Evolutionary conservation across 352 stramenopile species (phyloP).

Genomic region (Phytopythium sindhum): DNA sequence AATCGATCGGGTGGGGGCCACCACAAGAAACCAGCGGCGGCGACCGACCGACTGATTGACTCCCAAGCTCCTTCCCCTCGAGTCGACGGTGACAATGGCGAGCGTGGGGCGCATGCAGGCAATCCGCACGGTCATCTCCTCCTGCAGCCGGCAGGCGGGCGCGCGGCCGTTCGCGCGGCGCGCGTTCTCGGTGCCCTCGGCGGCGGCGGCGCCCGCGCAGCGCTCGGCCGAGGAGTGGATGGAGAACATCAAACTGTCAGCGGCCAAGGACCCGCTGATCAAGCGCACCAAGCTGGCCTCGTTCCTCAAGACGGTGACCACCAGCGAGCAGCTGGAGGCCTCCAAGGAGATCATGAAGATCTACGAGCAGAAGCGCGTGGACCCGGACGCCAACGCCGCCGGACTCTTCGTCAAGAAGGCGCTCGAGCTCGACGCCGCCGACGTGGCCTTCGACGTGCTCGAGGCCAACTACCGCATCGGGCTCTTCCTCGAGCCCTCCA

Average conservation of each 20-base stretch:
- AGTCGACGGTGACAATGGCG: background rate
- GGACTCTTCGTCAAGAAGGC: constrained; percentile 83
- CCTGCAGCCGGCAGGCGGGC: constrained; percentile 40
- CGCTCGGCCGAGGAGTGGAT: constrained; percentile 75
- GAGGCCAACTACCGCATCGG: constrained; percentile 82
- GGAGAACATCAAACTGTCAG: constrained; percentile 71
- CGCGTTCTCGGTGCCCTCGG: constrained; percentile 27
- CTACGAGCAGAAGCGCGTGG: constrained; percentile 83
- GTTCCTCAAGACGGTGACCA: constrained; percentile 82
- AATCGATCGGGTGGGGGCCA: no score
- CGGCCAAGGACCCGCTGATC: constrained; percentile 73
- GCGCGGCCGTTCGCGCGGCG: constrained; percentile 26
- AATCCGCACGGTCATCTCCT: constrained; percentile 62
- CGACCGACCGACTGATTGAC: no score
- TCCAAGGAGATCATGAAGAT: constrained; percentile 88
- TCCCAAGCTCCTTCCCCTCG: no score
- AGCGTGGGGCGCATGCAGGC: constrained; percentile 49
- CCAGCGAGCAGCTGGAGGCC: constrained; percentile 71
- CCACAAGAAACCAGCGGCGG: no score
- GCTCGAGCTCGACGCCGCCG: constrained; percentile 65
- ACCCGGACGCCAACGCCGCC: constrained; percentile 71
- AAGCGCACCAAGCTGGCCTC: constrained; percentile 83
- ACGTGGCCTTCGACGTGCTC: constrained; percentile 76
- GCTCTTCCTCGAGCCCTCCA: constrained; percentile 74
- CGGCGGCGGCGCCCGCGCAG: constrained; percentile 25